These are phyloP conservation scores for Pythium brassicae DNA, from an alignment of 352 stramenopile genomes.

Conservation along the genomic window DNA sequence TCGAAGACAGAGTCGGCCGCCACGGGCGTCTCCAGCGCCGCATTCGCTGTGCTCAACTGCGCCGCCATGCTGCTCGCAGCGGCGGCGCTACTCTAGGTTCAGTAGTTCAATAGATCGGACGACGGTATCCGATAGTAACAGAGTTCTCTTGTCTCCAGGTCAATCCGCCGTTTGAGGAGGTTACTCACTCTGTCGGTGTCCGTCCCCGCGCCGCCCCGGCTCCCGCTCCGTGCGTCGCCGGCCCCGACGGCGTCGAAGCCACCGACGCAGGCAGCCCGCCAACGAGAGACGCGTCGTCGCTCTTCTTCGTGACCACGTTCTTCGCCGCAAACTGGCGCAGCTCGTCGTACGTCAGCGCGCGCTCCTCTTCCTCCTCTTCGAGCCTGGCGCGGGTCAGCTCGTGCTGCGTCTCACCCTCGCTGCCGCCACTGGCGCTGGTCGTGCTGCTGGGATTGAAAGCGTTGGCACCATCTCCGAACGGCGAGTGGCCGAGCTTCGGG, in stretches of 20 bases:
- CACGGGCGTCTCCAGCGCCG: neutral
- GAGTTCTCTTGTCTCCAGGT: too few species aligned
- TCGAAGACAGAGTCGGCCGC: neutral
- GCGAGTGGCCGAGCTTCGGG: too few species aligned
- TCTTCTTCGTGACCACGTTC: constrained; percentile 34
- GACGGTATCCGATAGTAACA: neutral
- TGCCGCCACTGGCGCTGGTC: neutral
- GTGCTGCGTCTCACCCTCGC: neutral
- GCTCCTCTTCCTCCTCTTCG: constrained; percentile 67
- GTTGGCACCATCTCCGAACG: neutral
- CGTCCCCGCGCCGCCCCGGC: too few species aligned
- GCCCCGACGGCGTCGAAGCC: neutral
- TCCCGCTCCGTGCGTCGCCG: neutral
- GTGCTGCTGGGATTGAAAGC: neutral
- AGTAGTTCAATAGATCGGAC: neutral
- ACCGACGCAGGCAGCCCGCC: neutral
- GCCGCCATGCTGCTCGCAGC: constrained; percentile 10
- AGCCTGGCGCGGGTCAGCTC: constrained; percentile 4
- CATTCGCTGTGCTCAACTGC: constrained; percentile 5
- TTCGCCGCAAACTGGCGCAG: constrained; percentile 59
- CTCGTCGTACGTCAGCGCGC: constrained; percentile 69
- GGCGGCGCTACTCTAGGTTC: constrained; percentile 7
- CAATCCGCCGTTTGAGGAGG: too few species aligned
- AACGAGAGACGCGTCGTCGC: constrained; percentile 8
- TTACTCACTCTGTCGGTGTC: too few species aligned